A percentile compares a stretch with the other conserved stretches of the same genome.
phyloP scores from a whole-genome alignment of 1,284 basidiomycete genomes.

The Mycosarcoma maydis region DNA sequence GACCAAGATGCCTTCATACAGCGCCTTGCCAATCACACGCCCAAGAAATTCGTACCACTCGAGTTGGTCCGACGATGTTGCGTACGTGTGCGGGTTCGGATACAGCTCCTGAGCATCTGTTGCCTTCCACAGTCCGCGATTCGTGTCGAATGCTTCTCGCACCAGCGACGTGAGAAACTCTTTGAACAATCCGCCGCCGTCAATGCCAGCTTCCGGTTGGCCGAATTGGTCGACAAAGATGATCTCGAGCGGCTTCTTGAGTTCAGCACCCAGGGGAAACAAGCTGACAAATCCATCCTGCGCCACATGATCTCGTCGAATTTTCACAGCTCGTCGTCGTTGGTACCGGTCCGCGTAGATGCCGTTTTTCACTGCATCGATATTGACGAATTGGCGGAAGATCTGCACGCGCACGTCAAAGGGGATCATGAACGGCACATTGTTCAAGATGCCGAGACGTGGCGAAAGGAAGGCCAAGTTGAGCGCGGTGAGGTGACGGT shows the following conservation, averaged over 20 bases:
- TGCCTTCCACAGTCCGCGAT: conserved; percentile 90
- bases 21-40: conserved; percentile 89
- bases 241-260: conserved; percentile 85
- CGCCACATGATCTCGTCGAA: conserved; percentile 80
- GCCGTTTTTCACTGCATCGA: conserved; percentile 43
- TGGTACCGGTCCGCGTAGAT: conserved; percentile 20
- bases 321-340: conserved; percentile 70
- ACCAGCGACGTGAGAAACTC: conserved; percentile 84
- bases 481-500: conserved; percentile 69
- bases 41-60: conserved; percentile 95
- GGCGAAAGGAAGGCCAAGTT: conserved; percentile 81
- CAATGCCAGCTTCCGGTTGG: conserved; percentile 86
- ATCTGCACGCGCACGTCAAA: conserved; percentile 90
- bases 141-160: conserved; percentile 92
- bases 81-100: conserved; percentile 79
- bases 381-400: conserved; percentile 70
- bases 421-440: conserved; percentile 95
- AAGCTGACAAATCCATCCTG: conserved; percentile 85
- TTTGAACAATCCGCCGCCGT: conserved; percentile 97
- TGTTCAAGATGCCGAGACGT: conserved; percentile 88
- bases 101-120: conserved; percentile 92
- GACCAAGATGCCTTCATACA: conserved; percentile 96
- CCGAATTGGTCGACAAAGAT: conserved; percentile 91
- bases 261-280: conserved; percentile 74
- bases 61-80: conserved; percentile 56